These are phyloP conservation scores for Eucalyptus cloeziana DNA, from an alignment of 345 rosid species.

Conservation along the genomic window DNA sequence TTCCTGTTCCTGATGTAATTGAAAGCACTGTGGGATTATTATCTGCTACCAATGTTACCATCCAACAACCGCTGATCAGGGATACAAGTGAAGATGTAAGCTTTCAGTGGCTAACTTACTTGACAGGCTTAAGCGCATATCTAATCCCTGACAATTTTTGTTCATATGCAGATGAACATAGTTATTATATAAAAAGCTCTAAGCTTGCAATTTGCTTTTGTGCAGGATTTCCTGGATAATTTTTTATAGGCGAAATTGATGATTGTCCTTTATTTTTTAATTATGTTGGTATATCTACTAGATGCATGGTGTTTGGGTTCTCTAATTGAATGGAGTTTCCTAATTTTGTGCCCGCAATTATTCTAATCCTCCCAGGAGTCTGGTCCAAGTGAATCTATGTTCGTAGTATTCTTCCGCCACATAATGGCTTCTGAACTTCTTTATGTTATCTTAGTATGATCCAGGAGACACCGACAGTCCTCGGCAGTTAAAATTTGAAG, in stretches of 20 bases:
- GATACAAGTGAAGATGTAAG: slow-evolving; percentile 77
- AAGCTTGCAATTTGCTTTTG: not conserved
- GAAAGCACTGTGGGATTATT: slow-evolving; percentile 87
- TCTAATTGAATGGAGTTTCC: not conserved
- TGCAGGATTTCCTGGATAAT: not conserved
- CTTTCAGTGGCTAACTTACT: not conserved
- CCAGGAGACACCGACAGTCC: not conserved
- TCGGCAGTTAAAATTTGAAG: not conserved
- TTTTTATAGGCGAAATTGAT: not conserved
- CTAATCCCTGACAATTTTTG: not conserved
- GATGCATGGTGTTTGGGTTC: not conserved
- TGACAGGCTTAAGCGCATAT: not conserved
- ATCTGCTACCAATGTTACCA: slow-evolving; percentile 68
- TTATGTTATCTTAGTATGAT: not conserved
- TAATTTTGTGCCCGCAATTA: not conserved
- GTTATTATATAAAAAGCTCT: not conserved
- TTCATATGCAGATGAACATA: not conserved
- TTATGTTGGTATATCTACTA: not conserved
- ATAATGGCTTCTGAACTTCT: not conserved
- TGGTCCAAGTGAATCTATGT: not conserved
- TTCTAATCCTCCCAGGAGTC: not conserved
- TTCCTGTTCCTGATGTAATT: slow-evolving; percentile 82
- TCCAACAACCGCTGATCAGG: slow-evolving; percentile 47
- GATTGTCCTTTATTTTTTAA: not conserved
- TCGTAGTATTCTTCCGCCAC: not conserved